phyloP scores from a whole-genome alignment of 768 basidiomycete species.

The Grammothele lineata region DNA sequence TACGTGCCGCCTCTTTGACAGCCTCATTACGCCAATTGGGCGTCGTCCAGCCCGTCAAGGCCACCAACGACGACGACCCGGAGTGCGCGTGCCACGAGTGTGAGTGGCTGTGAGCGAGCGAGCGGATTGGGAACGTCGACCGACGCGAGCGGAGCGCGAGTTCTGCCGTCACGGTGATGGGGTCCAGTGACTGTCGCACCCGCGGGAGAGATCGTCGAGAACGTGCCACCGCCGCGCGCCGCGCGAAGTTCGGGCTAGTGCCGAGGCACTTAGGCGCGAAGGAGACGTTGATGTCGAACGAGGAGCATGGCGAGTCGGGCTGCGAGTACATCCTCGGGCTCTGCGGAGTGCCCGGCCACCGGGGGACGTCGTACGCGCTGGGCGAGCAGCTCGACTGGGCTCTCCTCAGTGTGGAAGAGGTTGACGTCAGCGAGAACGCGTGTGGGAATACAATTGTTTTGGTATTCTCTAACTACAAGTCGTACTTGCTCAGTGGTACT shows the following conservation, averaged over 20 bases:
- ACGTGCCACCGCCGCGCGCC: no score
- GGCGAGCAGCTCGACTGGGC: conserved; percentile 15
- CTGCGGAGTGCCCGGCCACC: conserved; percentile 19
- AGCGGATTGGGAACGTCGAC: conserved; percentile 57
- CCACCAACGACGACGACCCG: neutral
- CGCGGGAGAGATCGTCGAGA: conserved; percentile 12
- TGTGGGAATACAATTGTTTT: no score
- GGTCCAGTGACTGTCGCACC: no score
- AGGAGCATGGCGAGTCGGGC: conserved; percentile 11
- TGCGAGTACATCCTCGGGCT: conserved; percentile 25
- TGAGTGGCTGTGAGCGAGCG: conserved; percentile 21
- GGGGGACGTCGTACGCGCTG: neutral
- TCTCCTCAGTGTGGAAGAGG: conserved; percentile 18
- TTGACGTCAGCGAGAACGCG: conserved; percentile 40
- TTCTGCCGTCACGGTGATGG: no score
- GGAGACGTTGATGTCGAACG: conserved; percentile 16
- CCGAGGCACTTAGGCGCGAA: neutral
- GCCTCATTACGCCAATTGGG: conserved; percentile 12
- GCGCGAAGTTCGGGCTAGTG: neutral
- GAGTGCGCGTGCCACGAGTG: conserved; percentile 17
- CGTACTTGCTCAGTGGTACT: no score
- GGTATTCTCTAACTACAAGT: no score
- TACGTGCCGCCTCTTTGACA: conserved; percentile 10
- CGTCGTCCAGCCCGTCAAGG: neutral
- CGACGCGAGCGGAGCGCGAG: conserved; percentile 54